Percentiles rank a stretch among this genome's conserved stretches.
These are phyloP conservation scores for Parmelia sp. DNA, from an alignment of 495 filamentous ascomycete genomes.

Conservation along the genomic window DNA sequence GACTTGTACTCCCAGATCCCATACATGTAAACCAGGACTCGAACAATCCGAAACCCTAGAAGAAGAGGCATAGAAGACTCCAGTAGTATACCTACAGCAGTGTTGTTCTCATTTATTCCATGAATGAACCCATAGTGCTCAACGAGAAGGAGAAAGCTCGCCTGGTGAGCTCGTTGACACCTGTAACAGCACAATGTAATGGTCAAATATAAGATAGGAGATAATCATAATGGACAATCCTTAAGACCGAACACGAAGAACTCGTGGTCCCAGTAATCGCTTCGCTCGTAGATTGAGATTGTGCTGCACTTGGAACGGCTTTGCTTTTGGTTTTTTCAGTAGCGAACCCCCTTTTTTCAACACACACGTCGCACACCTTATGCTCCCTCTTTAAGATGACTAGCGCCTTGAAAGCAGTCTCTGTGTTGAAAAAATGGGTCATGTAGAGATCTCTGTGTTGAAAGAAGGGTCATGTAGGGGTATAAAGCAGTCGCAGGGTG, in stretches of 20 bases:
- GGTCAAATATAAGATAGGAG: background rate
- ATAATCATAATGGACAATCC: background rate
- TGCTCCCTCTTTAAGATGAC: background rate
- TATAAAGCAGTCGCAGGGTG: background rate
- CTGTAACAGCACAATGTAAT: background rate
- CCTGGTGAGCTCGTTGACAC: too few relatives aligned
- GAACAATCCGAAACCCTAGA: background rate
- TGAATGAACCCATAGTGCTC: too few relatives aligned
- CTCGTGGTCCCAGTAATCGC: too few relatives aligned
- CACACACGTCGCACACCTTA: background rate
- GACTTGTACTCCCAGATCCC: too few relatives aligned
- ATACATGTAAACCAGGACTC: too few relatives aligned
- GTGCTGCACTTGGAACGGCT: too few relatives aligned
- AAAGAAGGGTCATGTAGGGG: rapidly evolving
- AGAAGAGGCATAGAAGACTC: background rate
- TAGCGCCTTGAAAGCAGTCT: background rate
- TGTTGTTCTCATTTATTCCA: too few relatives aligned
- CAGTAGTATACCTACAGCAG: too few relatives aligned
- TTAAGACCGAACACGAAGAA: background rate
- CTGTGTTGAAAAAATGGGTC: background rate
- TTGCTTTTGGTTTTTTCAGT: too few relatives aligned
- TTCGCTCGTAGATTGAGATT: too few relatives aligned
- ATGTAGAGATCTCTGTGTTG: background rate
- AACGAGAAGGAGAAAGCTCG: too few relatives aligned
- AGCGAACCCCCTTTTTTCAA: background rate